Evolutionary conservation across 2,329 filamentous ascomycete species (phyloP).

Genomic region (Alternaria consortialis): DNA sequence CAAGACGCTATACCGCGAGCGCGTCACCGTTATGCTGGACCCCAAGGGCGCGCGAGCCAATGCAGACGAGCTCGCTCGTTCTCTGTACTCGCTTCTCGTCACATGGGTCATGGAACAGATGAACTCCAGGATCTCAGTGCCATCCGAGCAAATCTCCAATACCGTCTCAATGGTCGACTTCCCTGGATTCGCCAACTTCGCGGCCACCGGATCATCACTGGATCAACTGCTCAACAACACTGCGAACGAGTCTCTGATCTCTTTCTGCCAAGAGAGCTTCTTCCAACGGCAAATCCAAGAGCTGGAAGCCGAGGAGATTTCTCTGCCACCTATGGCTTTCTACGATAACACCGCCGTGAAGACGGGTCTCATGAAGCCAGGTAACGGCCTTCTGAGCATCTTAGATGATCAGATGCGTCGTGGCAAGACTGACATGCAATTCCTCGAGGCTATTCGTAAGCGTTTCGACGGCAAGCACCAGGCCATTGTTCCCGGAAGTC

Average conservation of each 20-base stretch:
- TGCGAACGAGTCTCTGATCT: slow-evolving; percentile 90
- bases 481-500: slow-evolving; percentile 79
- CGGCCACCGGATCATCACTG: slow-evolving; percentile 82
- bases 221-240: slow-evolving; percentile 96
- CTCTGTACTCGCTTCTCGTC: slow-evolving; percentile 91
- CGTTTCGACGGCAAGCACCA: slow-evolving; percentile 95
- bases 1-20: slow-evolving; percentile 93
- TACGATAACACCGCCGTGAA: slow-evolving; percentile 98
- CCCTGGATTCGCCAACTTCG: slow-evolving; percentile 88
- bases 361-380: slow-evolving; percentile 86
- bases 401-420: slow-evolving; percentile 94
- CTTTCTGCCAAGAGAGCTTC: slow-evolving; percentile 92
- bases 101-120: slow-evolving; percentile 93
- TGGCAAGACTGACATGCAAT: slow-evolving; percentile 85
- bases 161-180: slow-evolving; percentile 97
- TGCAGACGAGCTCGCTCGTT: slow-evolving; percentile 91
- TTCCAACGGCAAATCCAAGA: slow-evolving; percentile 94
- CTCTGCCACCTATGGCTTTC: slow-evolving; percentile 89
- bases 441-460: slow-evolving; percentile 89
- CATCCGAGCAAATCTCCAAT: slow-evolving; percentile 88
- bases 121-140: slow-evolving; percentile 87
- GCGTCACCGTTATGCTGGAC: slow-evolving; percentile 98
- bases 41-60: slow-evolving; percentile 88
- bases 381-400: slow-evolving; percentile 92
- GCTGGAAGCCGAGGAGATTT: slow-evolving; percentile 92